These are phyloP conservation scores for Herpetomonas samuelpessoai DNA, from an alignment of 208 protist genomes.

Conservation along the genomic window DNA sequence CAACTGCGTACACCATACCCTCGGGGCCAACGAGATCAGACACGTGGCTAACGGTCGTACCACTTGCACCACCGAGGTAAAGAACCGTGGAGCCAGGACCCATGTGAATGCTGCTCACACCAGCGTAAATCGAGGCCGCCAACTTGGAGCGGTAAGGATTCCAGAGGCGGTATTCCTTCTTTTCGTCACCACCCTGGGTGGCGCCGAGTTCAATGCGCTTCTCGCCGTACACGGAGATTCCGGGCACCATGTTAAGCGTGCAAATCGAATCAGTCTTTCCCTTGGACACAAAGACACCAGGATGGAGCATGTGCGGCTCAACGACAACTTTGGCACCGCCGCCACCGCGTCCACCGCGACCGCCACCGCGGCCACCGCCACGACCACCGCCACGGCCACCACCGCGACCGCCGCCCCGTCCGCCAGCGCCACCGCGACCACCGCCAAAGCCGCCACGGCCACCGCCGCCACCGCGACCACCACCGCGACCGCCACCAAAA, in stretches of 20 bases:
- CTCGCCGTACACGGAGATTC: conserved; percentile 99
- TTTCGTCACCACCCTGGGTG: conserved; percentile 86
- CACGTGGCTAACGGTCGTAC: conserved; percentile 99
- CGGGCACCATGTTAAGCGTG: conserved; percentile 98
- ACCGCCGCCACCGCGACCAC: conserved; percentile 44
- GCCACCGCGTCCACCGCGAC: conserved; percentile 64
- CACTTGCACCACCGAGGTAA: conserved; percentile 99
- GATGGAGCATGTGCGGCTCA: conserved; percentile 95
- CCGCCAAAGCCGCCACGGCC: conserved; percentile 44
- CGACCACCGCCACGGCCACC: conserved; percentile 45
- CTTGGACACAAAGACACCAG: conserved; percentile 98
- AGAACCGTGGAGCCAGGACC: conserved; percentile 98
- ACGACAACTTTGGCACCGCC: conserved; percentile 97
- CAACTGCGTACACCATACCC: conserved; percentile 99
- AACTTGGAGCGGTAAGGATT: conserved; percentile 99
- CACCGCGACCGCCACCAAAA: conserved; percentile 19
- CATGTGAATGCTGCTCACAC: conserved; percentile 99
- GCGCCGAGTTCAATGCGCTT: conserved; percentile 97
- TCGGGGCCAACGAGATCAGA: conserved; percentile 99
- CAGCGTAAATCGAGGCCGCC: conserved; percentile 97
- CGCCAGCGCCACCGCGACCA: conserved; percentile 37
- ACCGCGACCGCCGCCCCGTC: conserved; percentile 35
- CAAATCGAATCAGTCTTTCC: conserved; percentile 98
- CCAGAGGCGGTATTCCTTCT: conserved; percentile 99
- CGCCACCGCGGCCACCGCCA: conserved; percentile 54